Evolutionary conservation across 495 filamentous ascomycete genomes (phyloP), one percentile per base, ranked within the genome.

Genomic region (Penicillium crystallinum): DNA sequence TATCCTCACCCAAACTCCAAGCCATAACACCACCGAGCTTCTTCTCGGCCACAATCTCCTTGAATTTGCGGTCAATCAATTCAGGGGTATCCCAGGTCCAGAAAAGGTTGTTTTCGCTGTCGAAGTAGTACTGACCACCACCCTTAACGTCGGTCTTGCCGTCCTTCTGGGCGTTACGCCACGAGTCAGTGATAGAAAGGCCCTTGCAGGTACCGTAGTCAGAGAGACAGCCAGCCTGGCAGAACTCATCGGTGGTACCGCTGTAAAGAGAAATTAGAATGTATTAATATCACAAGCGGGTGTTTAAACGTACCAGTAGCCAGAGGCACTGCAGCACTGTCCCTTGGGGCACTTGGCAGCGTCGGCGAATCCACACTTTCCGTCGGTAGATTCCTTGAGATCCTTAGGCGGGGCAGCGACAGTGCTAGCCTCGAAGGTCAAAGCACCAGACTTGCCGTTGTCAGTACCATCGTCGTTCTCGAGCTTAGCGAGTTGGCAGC

Each of bases 1-100:
- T 82, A 68, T 90, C 86, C 67, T 90, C 86, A 4, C 86, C 87
- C 53, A 91, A 62, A 21, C 78, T 86, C 87, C 85, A 88, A 0
- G 84, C 82, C 72, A 88, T 86, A 23, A 87, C 80, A 17, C 86
- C 86, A 4, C 86, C 87, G 2, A 91, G 57, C 19, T 71, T 68
- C 61, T 77, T 81, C 46, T 70, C 70, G 14, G 75, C 66, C 22
- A 89, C 71, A 37, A 89, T 80, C 0, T 76, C 63, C 21, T 70
- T 73, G 54, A 88, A 84, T 71, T 90, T 91, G 52, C 76, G 74
- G 33, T 62, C 59, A 38, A 91, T 82, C 15, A 81, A 67, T 10
- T 74, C 73, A 1, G 82, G 74, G 0, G 83, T 88, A 58, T 91
- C 87, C 77, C 86, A 90, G 4, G 81, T 84, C 87, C 87, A 90